Base-by-base conservation (phyloP, 2,329 filamentous ascomycete genomes). In the Pseudogymnoascus sp. region DNA sequence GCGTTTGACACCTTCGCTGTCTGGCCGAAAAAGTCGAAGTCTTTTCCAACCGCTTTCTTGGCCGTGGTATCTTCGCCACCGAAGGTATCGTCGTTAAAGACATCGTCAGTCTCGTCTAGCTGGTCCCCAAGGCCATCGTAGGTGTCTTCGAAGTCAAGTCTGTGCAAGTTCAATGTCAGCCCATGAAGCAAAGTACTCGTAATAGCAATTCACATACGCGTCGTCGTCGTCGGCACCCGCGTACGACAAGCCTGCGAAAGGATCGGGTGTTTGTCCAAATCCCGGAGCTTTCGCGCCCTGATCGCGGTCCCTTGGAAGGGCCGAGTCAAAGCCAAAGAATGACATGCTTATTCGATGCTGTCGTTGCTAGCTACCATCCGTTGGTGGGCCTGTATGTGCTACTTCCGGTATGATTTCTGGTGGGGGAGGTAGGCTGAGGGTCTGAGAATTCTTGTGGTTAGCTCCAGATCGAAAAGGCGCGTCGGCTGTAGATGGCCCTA, bases 81-180 rank as follows among this genome's bases (percentile, higher is more conserved):
- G 73, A 99, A 99, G 1, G 95, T 99, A 74, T 97, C 95, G 71
- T 97, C 91, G 76, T 99, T 99, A 81, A 97, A 91, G 61, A 84
- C 91, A 79, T 99, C 95, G 72, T 93, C 90, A 18, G 90, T 88
- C 74, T 99, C 93, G 71, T 96, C 88, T 37, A 99, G 86, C 75
- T 90, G 86, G 73, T 96, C 90, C 64, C 92, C 95, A 42, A 99
- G 81, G 16, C 93, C 93, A 76, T 99, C 95, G 74, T 97, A 97
- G 39, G 93, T 97, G 73, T 99, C 92, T 71, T 99, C 95, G 70
- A 97, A 99, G 71, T 97, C 90, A 71, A 90, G 83, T 63, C 86
- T 89, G 69, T 4, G 63, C n/a, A 82, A 23, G 78, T 80, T 66
- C 83, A 40, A 37, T 5, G 47, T 65, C 60, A 67, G 64, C 23